Evolutionary conservation across 352 stramenopile species (phyloP).

Genomic region (Plasmopara muralis): DNA sequence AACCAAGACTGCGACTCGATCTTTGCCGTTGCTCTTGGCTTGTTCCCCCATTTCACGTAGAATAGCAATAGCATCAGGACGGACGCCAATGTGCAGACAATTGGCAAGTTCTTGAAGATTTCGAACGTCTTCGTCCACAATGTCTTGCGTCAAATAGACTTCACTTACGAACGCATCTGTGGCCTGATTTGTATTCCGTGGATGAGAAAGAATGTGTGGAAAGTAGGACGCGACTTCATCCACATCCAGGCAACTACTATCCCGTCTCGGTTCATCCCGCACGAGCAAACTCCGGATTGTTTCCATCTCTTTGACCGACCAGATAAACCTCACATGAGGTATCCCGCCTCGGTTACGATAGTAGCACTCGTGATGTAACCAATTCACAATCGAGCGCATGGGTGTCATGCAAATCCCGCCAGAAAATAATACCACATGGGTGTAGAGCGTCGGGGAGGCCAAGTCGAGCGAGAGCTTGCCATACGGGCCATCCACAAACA

Average conservation of each 20-base stretch:
- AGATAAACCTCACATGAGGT: conserved; percentile 47
- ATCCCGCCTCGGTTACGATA: conserved; percentile 23
- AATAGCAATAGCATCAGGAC: conserved; percentile 25
- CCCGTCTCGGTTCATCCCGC: conserved; percentile 21
- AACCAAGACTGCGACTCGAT: conserved; percentile 37
- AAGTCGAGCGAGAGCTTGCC: conserved; percentile 40
- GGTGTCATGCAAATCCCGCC: conserved; percentile 49
- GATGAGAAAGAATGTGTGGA: conserved; percentile 24
- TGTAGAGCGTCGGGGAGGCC: conserved; percentile 30
- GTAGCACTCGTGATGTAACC: conserved; percentile 27
- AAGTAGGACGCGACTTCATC: conserved; percentile 31
- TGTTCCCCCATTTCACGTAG: conserved; percentile 33
- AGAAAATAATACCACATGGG: conserved; percentile 40
- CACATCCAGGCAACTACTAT: conserved; percentile 25
- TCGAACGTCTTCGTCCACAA: conserved; percentile 28
- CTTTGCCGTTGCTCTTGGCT: conserved; percentile 22
- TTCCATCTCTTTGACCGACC: conserved; percentile 41
- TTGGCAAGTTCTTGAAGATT: conserved; percentile 26
- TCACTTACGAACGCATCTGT: conserved; percentile 28
- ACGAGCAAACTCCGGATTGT: conserved; percentile 29
- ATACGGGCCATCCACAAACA: conserved; percentile 53
- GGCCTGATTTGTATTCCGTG: conserved; percentile 18
- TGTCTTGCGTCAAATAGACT: conserved; percentile 23
- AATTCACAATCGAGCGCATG: conserved; percentile 46
- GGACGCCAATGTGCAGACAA: conserved; percentile 23